These are phyloP conservation scores for Goffeauzyma gilvescens DNA, from an alignment of 768 basidiomycete genomes.

Conservation along the genomic window DNA sequence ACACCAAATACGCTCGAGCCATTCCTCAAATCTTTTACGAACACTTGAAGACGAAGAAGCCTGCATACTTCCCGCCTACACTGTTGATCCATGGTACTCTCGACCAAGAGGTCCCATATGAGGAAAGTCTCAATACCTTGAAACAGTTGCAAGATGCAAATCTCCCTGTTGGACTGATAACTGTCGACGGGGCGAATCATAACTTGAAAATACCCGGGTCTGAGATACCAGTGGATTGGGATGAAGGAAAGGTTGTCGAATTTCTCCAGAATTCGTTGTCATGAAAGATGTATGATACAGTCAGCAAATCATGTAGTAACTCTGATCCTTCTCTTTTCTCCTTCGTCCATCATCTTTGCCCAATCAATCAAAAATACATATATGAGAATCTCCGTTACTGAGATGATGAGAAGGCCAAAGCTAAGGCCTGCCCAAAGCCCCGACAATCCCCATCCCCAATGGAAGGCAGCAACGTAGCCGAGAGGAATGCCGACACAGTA, in stretches of 20 bases:
- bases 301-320: too few relatives aligned
- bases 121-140: background rate
- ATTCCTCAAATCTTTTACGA: constrained; percentile 3
- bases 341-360: too few relatives aligned
- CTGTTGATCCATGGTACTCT: constrained; percentile 5
- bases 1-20: background rate
- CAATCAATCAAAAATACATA: too few relatives aligned
- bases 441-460: constrained; percentile 33
- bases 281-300: too few relatives aligned
- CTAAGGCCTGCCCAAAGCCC: constrained; percentile 53
- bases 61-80: constrained; percentile 1
- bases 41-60: background rate
- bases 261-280: too few relatives aligned
- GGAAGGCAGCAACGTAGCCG: constrained; percentile 41
- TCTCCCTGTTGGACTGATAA: background rate
- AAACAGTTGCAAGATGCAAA: background rate
- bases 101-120: constrained; percentile 4
- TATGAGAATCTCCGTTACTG: too few relatives aligned
- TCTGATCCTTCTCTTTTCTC: too few relatives aligned
- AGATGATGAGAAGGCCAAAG: constrained; percentile 49
- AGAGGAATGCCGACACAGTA: constrained; percentile 41
- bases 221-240: too few relatives aligned
- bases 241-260: too few relatives aligned
- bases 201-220: background rate
- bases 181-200: background rate